Conservation (phyloP, 805 yeast genomes). For the Barnettozyma californica region DNA sequence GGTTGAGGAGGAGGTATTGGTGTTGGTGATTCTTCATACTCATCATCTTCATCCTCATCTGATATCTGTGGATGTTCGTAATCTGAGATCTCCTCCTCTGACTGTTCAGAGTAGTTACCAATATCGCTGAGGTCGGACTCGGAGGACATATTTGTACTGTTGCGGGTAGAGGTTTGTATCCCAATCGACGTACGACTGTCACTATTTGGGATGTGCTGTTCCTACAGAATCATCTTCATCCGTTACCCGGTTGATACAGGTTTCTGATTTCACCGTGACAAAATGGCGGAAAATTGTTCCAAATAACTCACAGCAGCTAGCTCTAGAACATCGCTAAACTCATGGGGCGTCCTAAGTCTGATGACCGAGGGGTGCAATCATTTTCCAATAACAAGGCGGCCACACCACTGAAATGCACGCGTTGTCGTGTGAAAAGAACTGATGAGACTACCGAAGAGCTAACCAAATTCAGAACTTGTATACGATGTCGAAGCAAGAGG, state of each 20-base stretch:
- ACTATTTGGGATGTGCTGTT: neutral
- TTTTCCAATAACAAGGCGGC: neutral
- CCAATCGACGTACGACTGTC: too few relatives aligned
- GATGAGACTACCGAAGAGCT: slow-evolving; percentile 30
- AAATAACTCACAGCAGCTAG: neutral
- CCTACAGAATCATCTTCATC: neutral
- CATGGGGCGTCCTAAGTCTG: neutral
- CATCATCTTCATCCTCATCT: slow-evolving; percentile 4
- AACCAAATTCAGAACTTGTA: slow-evolving; percentile 38
- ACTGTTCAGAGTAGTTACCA: slow-evolving; percentile 2
- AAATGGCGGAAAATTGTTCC: slow-evolving; percentile 5
- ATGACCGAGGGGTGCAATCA: neutral
- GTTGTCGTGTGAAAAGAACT: slow-evolving; percentile 37
- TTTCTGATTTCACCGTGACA: slow-evolving; percentile 2
- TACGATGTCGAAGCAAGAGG: slow-evolving; percentile 35
- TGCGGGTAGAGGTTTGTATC: neutral
- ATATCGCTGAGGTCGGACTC: slow-evolving; percentile 7
- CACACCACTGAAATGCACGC: slow-evolving; percentile 35
- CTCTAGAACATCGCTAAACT: neutral
- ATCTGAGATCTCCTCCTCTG: slow-evolving; percentile 1
- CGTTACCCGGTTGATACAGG: neutral
- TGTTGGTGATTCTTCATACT: neutral
- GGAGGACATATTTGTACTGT: neutral
- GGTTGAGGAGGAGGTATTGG: neutral
- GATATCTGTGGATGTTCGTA: neutral